Conservation (phyloP, 768 basidiomycete genomes). For the Boletus rufocinnamomeus region DNA sequence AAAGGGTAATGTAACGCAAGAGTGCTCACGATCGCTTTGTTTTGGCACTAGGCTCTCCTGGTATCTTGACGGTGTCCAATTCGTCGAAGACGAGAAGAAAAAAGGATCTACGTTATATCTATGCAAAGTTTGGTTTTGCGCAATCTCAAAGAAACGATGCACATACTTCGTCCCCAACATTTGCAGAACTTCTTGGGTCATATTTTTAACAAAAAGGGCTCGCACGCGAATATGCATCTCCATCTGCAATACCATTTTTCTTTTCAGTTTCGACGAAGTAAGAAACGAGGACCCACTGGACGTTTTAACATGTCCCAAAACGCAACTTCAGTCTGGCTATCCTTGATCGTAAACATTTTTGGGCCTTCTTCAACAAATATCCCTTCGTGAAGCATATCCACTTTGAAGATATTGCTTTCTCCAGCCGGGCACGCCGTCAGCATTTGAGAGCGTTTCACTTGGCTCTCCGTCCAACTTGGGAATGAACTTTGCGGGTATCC, state of each 20-base stretch:
- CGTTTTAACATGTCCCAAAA: conserved; percentile 39
- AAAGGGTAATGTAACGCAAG: conserved; percentile 23
- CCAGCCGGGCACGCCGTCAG: conserved; percentile 21
- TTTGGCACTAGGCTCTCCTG: conserved; percentile 46
- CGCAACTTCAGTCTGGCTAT: conserved; percentile 16
- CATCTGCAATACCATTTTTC: conserved; percentile 20
- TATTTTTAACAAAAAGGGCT: conserved; percentile 51
- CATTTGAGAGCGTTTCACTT: conserved; percentile 36
- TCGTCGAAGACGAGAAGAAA: conserved; percentile 62
- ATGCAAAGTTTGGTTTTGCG: background rate
- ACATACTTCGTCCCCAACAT: conserved; percentile 58
- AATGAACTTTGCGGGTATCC: conserved; percentile 35
- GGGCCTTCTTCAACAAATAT: conserved; percentile 3
- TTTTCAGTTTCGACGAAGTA: background rate
- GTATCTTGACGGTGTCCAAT: conserved; percentile 69
- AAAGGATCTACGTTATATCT: conserved; percentile 63
- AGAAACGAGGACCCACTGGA: conserved; percentile 34
- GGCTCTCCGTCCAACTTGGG: conserved; percentile 35
- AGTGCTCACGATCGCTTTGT: conserved; percentile 54
- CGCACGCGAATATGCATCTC: conserved; percentile 44
- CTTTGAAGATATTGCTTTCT: conserved; percentile 22
- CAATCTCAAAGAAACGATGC: background rate
- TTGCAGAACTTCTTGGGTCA: conserved; percentile 52
- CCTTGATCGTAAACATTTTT: background rate
- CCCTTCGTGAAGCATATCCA: conserved; percentile 24